These are phyloP conservation scores for Penicillium maclennaniae DNA, from an alignment of 495 filamentous ascomycete genomes.

Conservation along the genomic window DNA sequence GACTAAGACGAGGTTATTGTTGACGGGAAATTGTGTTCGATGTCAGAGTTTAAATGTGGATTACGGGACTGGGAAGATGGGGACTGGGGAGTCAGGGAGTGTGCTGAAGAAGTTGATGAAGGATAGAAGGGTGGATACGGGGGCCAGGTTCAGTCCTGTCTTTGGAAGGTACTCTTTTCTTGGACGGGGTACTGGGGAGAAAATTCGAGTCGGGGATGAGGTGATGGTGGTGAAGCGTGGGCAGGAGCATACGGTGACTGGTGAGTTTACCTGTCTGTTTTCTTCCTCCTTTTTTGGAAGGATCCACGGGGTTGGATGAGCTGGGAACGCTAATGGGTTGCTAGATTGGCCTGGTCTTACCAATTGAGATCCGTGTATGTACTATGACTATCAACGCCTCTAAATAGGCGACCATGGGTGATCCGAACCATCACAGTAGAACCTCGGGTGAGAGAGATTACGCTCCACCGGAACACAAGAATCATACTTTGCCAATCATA, in stretches of 20 bases:
- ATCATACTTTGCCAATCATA: too few relatives aligned
- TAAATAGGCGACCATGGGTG: too few relatives aligned
- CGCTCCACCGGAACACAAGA: too few relatives aligned
- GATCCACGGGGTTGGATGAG: neutral
- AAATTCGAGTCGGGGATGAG: conserved; percentile 66
- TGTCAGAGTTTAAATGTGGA: conserved; percentile 81
- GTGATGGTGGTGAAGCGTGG: conserved; percentile 57
- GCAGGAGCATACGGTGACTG: conserved; percentile 55
- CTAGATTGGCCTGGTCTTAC: conserved; percentile 29
- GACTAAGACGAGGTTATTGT: conserved; percentile 38
- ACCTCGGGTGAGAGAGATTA: too few relatives aligned
- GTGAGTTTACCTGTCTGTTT: conserved; percentile 46
- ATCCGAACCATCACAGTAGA: too few relatives aligned
- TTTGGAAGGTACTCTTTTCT: conserved; percentile 82
- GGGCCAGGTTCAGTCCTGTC: conserved; percentile 70
- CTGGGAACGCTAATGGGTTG: conserved; percentile 3
- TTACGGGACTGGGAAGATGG: conserved; percentile 67
- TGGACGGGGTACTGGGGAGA: conserved; percentile 25
- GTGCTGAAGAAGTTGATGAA: conserved; percentile 74
- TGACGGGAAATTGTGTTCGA: conserved; percentile 78
- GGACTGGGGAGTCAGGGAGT: conserved; percentile 57
- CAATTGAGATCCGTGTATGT: conserved; percentile 3
- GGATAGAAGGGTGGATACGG: conserved; percentile 73
- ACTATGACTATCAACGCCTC: neutral
- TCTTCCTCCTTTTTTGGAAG: neutral